Base-by-base conservation (phyloP, 1,284 basidiomycete genomes). In the Moniliophthora roreri region DNA sequence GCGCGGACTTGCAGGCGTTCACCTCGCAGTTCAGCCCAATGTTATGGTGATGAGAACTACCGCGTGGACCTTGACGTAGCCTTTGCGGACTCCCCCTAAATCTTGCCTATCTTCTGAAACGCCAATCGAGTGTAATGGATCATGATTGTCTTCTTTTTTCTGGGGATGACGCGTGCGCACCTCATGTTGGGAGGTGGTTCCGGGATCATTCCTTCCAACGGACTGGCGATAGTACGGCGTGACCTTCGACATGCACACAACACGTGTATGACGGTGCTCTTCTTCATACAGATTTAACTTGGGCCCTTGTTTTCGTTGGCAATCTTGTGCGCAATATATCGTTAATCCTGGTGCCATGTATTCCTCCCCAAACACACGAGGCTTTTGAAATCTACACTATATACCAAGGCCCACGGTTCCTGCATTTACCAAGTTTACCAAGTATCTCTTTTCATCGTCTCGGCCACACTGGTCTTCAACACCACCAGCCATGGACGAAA, bases 311-410 rank as follows among this genome's bases (percentile, higher is more conserved):
- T 28, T 28, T 32, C 26, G 16, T 28, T 32, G 24, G 24, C 24
- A 18, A 41, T 10, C 40, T 18, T 21, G 18, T 23, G 15, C n/a
- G 26, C 24, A 46, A 28, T 23, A 26, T 28, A 46, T 18, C 9
- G 18, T 40, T 21, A 18, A 28, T 15, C 26, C 28, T 32, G 11
- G 11, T 32, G 16, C 44, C 44, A 46, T 46, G 44, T 11, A 46
- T 46, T 32, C 44, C 44, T 46, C 44, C 44, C 44, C 44, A 46
- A 32, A 1, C 24, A 18, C 44, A 46, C 44, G 44, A 46, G 44
- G 44, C 44, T 32, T 46, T 18, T 46, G 15, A 32, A 28, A 9
- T 32, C 24, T 1, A 46, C 10, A 16, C 4, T 15, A 28, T 15
- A 9, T 8, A 44, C 41, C 26, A 46, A 46, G 24, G n/a, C 44